Percentiles rank a stretch among this genome's conserved stretches.
Conservation (phyloP, 805 yeast genomes). For the Starmerella stigmatis region DNA sequence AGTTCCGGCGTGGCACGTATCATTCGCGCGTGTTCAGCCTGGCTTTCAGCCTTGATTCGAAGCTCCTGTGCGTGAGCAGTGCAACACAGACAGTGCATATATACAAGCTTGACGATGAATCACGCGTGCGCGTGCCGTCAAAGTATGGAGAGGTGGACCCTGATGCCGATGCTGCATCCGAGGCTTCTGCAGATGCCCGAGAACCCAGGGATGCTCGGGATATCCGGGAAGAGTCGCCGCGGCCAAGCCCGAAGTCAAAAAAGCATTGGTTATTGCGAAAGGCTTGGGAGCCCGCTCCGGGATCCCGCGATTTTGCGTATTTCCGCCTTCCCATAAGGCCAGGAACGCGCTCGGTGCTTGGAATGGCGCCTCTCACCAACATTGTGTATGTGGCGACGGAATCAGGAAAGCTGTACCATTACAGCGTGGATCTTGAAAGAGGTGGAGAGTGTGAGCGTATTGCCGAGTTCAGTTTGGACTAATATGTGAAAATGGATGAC, state of each 20-base stretch:
- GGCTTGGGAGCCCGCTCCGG: conserved; percentile 7
- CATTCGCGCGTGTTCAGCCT: conserved; percentile 71
- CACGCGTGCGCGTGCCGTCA: conserved; percentile 1
- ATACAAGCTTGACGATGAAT: conserved; percentile 34
- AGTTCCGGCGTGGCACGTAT: conserved; percentile 78
- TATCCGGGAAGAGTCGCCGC: not conserved
- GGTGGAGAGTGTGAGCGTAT: conserved; percentile 88
- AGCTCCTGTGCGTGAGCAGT: conserved; percentile 69
- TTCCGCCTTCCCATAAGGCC: conserved; percentile 51
- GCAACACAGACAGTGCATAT: conserved; percentile 90
- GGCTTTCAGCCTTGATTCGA: conserved; percentile 60
- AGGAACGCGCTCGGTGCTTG: conserved; percentile 31
- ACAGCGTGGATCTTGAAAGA: conserved; percentile 69
- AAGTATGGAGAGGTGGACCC: conserved; percentile 1
- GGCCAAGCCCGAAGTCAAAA: conserved; percentile 2
- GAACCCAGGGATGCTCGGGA: not conserved
- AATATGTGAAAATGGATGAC: no score
- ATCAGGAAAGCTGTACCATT: conserved; percentile 71
- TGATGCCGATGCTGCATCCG: not conserved
- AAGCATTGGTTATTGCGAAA: conserved; percentile 14
- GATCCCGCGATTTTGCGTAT: conserved; percentile 83
- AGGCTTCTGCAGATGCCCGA: not conserved
- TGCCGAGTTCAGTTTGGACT: conserved; percentile 40
- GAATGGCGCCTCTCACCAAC: conserved; percentile 29
- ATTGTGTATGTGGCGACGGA: conserved; percentile 53